Base-by-base conservation (phyloP, 1,284 basidiomycete species). In the Austropuccinia psidii region DNA sequence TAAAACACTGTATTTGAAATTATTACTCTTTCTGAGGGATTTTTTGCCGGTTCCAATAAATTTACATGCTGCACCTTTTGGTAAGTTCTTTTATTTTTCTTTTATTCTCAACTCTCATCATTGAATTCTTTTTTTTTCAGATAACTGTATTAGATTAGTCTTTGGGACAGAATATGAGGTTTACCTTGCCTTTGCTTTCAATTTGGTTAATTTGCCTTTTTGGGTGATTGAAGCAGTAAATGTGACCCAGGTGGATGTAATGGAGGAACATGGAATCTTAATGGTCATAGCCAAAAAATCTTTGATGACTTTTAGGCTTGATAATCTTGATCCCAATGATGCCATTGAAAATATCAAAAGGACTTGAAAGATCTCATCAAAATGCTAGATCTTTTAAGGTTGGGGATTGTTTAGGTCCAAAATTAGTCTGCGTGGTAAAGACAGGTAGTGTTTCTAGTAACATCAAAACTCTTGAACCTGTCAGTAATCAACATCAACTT, bases 381-480 rank as follows among this genome's bases (percentile, higher is more conserved):
- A n/a, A 98, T 81, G 98, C 94, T 0, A 90, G 91, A 4, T 98
- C 98, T 83, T 98, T 99, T 87, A 97, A 97, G 81, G 90, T 91
- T 11, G 96, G 96, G 0, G 86, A 90, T 60, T 98, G 95, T 81
- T 84, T 98, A 29, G 92, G 91, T 17, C 87, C 90, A 75, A 93
- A 92, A n/a, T 85, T 99, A 6, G 93, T 99, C 37, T 98, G 96
- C 79, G 90, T 98, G 54, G 95, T 98, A 81, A 99, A 98, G 83
- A 91, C 92, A 5, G 91, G 88, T 75, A 90, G 93, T 62, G 83
- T 98, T 58, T 96, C 92, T 27, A 96, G 91, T 78, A 98, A 95
- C 37, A 97, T 99, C 85, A 98, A 98, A 85, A 90, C 91, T 1
- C 84, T 98, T 74, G 96, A 98, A 79, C 95, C 96, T 0, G 92